These are phyloP conservation scores for Phytophthora sojae DNA, from an alignment of 352 stramenopile species.

Conservation along the genomic window DNA sequence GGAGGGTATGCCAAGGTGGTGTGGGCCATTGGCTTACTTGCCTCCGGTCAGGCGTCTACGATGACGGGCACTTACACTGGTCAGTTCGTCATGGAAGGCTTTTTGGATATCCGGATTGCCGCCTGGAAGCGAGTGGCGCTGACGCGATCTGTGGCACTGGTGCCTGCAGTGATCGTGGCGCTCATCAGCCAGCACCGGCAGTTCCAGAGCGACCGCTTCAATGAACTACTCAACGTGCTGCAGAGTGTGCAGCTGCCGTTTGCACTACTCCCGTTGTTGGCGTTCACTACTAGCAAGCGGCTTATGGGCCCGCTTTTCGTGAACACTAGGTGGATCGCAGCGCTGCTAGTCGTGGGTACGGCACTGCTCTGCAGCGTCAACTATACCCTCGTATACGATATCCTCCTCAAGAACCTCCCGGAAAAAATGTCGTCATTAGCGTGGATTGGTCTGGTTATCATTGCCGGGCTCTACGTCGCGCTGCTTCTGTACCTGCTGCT, in stretches of 20 bases:
- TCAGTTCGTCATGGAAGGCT: slow-evolving; percentile 96
- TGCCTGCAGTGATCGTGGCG: slow-evolving; percentile 79
- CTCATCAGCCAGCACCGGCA: slow-evolving; percentile 58
- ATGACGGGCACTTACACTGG: slow-evolving; percentile 95
- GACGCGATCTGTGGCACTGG: slow-evolving; percentile 87
- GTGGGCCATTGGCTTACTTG: slow-evolving; percentile 92
- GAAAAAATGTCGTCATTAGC: slow-evolving; percentile 35
- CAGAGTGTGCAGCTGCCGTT: slow-evolving; percentile 91
- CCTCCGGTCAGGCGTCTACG: slow-evolving; percentile 89
- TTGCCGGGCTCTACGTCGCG: slow-evolving; percentile 43
- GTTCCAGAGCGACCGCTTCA: slow-evolving; percentile 72
- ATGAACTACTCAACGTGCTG: slow-evolving; percentile 87
- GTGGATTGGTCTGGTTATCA: slow-evolving; percentile 20
- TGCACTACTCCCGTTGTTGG: slow-evolving; percentile 81
- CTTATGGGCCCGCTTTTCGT: slow-evolving; percentile 77
- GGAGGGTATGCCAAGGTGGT: slow-evolving; percentile 72
- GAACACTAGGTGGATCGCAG: slow-evolving; percentile 41
- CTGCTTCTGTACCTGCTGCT: slow-evolving; percentile 69
- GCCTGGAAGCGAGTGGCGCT: slow-evolving; percentile 87
- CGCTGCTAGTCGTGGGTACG: slow-evolving; percentile 48
- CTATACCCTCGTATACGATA: slow-evolving; percentile 66
- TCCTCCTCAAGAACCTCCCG: slow-evolving; percentile 49
- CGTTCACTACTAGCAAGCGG: slow-evolving; percentile 64
- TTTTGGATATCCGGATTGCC: slow-evolving; percentile 86
- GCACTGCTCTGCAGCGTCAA: slow-evolving; percentile 68